Evolutionary conservation across 108 stramenopile genomes (phyloP).

Genomic region (Fragilaria crotonensis): DNA sequence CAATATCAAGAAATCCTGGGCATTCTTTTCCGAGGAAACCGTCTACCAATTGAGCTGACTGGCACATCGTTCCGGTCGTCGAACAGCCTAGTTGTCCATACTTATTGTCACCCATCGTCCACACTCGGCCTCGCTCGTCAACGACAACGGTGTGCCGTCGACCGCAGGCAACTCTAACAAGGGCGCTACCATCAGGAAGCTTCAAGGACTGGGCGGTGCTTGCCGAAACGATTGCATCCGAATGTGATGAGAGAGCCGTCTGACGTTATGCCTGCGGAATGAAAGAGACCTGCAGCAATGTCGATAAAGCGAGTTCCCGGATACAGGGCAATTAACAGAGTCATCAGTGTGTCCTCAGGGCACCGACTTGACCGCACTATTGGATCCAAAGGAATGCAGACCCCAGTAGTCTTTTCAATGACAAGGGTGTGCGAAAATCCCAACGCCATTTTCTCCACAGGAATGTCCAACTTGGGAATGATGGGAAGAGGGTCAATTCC

Average conservation of each 20-base stretch:
- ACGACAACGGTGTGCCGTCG: conserved; percentile 59
- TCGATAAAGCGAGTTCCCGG: conserved; percentile 22
- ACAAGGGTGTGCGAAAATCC: conserved; percentile 73
- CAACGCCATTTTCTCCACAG: conserved; percentile 47
- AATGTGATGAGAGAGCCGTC: conserved; percentile 65
- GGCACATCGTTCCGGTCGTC: conserved; percentile 3
- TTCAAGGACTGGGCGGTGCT: conserved; percentile 31
- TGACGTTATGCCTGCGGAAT: conserved; percentile 63
- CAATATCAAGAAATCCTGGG: conserved; percentile 1
- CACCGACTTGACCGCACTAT: conserved; percentile 56
- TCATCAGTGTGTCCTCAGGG: not conserved
- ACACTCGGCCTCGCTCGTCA: conserved; percentile 64
- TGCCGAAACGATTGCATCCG: conserved; percentile 67
- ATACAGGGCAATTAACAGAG: conserved; percentile 15
- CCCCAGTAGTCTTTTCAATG: conserved; percentile 55
- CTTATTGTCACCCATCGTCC: conserved; percentile 78
- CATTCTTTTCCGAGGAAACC: not conserved
- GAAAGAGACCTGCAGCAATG: conserved; percentile 73
- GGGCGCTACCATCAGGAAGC: conserved; percentile 43
- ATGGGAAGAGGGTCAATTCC: conserved; percentile 12
- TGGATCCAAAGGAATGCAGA: conserved; percentile 61
- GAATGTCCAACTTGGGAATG: conserved; percentile 30
- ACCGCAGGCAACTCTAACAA: conserved; percentile 62
- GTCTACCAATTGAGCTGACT: conserved; percentile 9
- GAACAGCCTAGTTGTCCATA: conserved; percentile 69